Base-by-base conservation (phyloP, 768 basidiomycete genomes). In the Agaricus subrufescens region DNA sequence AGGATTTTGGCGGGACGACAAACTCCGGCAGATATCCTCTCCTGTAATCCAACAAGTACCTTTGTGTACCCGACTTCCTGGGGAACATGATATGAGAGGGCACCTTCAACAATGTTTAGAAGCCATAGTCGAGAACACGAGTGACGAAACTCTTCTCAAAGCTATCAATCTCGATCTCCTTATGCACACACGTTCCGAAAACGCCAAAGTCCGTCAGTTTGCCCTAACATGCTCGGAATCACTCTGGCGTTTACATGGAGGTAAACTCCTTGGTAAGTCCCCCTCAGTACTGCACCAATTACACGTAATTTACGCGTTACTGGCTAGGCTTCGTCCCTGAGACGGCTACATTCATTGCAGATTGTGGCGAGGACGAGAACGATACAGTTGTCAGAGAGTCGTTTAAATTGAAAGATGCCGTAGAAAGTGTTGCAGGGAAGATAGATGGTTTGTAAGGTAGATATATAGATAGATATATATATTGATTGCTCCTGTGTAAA, bases 1-100 rank as follows among this genome's bases (percentile, higher is more conserved):
- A 95, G 94, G 76, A 9, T 97, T 91, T 79, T 98, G 95, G 95
- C 84, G 89, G 3, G 88, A 91, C 59, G 86, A 91, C 64, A 89
- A 87, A 60, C 68, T 92, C 25, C 78, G 83, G 7, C 79, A 82
- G 52, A 72, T 95, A 6, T 67, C 82, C 4, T 70, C 80, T 4
- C 73, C 81, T 1, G 60, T 94, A 30, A 75, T 89, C 4, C 73
- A 79, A 12, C 94, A 97, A 69, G 73, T 92, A 15, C 71, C 82
- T 3, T 71, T 82, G 10, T 78, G 78, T 49, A 67, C 77, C 23
- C 66, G 62, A 51, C 60, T 79, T 39, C 26, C 54, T 26, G 69
- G 71, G 60, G 62, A 63, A 54, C 30, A 65, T 2, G 74, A 77
- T 15, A 72, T 71, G 31, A 78, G 73, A 61, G 40, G 65, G 11